Conservation (phyloP, 2,329 filamentous ascomycete genomes). For the Fusarium sp. region DNA sequence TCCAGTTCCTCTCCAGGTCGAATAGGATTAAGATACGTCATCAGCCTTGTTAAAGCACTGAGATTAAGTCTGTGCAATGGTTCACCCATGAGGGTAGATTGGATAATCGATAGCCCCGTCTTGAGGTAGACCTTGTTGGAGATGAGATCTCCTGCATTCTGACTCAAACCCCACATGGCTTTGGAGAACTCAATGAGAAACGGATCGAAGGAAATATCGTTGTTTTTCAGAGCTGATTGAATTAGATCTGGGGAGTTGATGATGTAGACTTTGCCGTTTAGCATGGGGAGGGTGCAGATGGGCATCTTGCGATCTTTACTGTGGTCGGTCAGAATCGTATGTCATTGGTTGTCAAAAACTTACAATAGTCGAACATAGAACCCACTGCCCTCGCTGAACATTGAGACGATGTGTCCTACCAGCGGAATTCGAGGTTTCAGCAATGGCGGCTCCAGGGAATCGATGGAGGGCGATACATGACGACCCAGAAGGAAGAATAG, state of each 20-base stretch:
- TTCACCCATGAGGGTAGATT: conserved; percentile 18
- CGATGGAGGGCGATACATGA: conserved; percentile 6
- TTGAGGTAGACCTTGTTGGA: neutral
- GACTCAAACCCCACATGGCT: conserved; percentile 18
- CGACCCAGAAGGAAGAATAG: neutral
- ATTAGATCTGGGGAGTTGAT: conserved; percentile 55
- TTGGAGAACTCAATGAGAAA: conserved; percentile 51
- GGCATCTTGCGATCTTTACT: conserved; percentile 42
- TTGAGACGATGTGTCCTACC: conserved; percentile 32
- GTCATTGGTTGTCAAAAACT: neutral
- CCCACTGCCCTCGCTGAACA: conserved; percentile 17
- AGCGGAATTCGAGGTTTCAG: conserved; percentile 25
- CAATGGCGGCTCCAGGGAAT: conserved; percentile 22
- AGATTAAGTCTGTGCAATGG: conserved; percentile 20
- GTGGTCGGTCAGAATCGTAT: neutral
- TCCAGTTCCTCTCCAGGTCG: neutral
- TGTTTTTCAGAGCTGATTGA: conserved; percentile 53
- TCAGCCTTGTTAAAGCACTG: neutral
- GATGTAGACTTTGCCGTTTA: conserved; percentile 58
- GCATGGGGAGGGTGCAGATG: conserved; percentile 58
- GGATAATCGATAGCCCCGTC: conserved; percentile 9
- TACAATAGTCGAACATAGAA: conserved; percentile 33
- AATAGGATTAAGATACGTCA: conserved; percentile 8
- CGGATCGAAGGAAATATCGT: conserved; percentile 56
- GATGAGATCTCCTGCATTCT: neutral